Evolutionary conservation across 2,329 filamentous ascomycete species (phyloP).

Genomic region (Cytospora mali): DNA sequence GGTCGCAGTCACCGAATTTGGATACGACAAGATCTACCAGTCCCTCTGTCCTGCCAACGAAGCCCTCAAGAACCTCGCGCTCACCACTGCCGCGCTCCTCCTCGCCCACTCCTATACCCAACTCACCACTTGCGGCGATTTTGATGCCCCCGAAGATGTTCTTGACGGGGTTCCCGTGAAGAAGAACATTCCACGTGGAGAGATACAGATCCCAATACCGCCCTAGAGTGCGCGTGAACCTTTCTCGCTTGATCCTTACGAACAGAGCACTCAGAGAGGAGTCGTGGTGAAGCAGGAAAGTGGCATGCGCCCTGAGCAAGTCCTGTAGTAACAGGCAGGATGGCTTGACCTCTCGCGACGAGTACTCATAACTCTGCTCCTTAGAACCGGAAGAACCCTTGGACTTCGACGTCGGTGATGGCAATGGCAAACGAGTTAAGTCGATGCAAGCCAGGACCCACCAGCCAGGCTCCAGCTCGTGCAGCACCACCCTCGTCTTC

Average conservation of each 20-base stretch:
- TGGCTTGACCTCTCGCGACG: slow-evolving; percentile 86
- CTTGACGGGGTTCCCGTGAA: slow-evolving; percentile 85
- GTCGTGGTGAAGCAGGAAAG: slow-evolving; percentile 88
- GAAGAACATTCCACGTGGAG: slow-evolving; percentile 81
- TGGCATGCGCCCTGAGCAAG: slow-evolving; percentile 76
- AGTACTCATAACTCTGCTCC: slow-evolving; percentile 70
- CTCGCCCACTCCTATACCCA: slow-evolving; percentile 92
- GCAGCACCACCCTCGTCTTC: slow-evolving; percentile 79
- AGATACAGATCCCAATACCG: slow-evolving; percentile 78
- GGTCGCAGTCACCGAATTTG: slow-evolving; percentile 67
- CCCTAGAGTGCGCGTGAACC: slow-evolving; percentile 72
- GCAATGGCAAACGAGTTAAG: slow-evolving; percentile 71
- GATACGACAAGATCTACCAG: slow-evolving; percentile 87
- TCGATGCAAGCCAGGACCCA: slow-evolving; percentile 92
- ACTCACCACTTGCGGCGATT: slow-evolving; percentile 84
- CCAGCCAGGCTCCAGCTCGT: slow-evolving; percentile 89
- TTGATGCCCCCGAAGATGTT: slow-evolving; percentile 83
- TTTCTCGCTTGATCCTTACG: slow-evolving; percentile 61
- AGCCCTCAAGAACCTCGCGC: slow-evolving; percentile 88
- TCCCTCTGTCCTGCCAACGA: slow-evolving; percentile 77
- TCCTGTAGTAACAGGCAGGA: slow-evolving; percentile 77
- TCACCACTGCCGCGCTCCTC: slow-evolving; percentile 94
- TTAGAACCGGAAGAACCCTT: neutral
- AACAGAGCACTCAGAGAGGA: slow-evolving; percentile 72
- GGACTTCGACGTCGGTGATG: slow-evolving; percentile 48